phyloP scores from a whole-genome alignment of 2,329 filamentous ascomycete genomes.

The Beauveria australis region DNA sequence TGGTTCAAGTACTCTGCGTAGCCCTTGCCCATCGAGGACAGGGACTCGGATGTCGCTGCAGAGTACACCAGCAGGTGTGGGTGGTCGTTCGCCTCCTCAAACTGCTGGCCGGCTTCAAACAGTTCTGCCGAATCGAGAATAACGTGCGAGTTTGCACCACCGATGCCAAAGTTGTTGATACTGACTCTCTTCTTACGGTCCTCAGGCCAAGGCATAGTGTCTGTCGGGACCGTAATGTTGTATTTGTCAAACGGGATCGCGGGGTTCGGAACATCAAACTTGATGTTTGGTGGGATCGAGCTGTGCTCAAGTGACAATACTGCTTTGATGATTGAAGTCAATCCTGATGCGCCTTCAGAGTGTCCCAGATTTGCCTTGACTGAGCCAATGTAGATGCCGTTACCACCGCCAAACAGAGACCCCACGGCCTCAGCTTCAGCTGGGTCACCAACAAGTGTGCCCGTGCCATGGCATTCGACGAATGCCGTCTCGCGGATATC shows the following conservation, averaged over 20 bases:
- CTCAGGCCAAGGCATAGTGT: neutral
- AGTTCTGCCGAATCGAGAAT: constrained; percentile 12
- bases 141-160: constrained; percentile 16
- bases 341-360: constrained; percentile 26
- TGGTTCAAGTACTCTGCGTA: neutral
- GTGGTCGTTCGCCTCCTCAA: neutral
- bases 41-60: neutral
- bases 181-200: constrained; percentile 8
- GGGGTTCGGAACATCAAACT: constrained; percentile 13
- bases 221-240: neutral
- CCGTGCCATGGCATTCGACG: constrained; percentile 37
- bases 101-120: constrained; percentile 1
- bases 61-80: neutral
- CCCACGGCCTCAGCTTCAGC: constrained; percentile 30
- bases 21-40: neutral
- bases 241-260: constrained; percentile 12
- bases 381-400: constrained; percentile 21
- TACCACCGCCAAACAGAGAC: constrained; percentile 20
- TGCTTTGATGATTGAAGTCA: constrained; percentile 24
- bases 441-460: constrained; percentile 35
- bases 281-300: constrained; percentile 14
- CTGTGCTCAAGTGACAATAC: constrained; percentile 17
- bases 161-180: constrained; percentile 17
- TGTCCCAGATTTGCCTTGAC: constrained; percentile 34
- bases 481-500: constrained; percentile 18